Evolutionary conservation across 495 filamentous ascomycete genomes (phyloP).

Genomic region (Neurospora sp.): DNA sequence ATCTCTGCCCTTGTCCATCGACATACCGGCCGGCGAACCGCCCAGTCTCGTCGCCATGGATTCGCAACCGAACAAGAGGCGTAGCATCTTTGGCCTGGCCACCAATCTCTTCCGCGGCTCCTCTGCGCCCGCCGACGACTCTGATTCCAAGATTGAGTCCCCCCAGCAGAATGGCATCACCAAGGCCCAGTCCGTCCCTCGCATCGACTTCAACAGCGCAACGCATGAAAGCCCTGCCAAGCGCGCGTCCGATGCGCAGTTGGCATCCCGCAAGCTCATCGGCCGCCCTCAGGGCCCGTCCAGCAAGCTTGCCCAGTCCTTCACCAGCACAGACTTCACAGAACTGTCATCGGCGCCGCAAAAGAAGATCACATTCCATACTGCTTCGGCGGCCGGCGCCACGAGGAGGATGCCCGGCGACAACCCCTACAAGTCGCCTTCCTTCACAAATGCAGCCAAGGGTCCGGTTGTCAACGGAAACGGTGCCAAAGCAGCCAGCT

Average conservation of each 20-base stretch:
- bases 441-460: neutral
- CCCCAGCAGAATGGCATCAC: constrained; percentile 3
- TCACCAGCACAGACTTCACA: constrained; percentile 21
- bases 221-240: constrained; percentile 26
- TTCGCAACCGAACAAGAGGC: constrained; percentile 18
- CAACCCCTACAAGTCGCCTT: constrained; percentile 21
- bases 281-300: constrained; percentile 23
- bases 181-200: constrained; percentile 3
- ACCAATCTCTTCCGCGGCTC: constrained; percentile 17
- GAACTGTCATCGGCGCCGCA: constrained; percentile 6
- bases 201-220: constrained; percentile 16
- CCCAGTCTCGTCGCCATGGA: constrained; percentile 16
- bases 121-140: constrained; percentile 9
- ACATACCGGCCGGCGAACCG: neutral
- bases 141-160: constrained; percentile 1
- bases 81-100: constrained; percentile 20
- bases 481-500: constrained; percentile 13
- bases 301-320: constrained; percentile 24
- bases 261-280: constrained; percentile 24
- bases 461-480: neutral
- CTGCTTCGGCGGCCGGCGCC: neutral
- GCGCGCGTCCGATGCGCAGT: constrained; percentile 25
- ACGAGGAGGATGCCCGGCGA: constrained; percentile 24
- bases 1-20: neutral
- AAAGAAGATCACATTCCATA: neutral